Evolutionary conservation across 495 filamentous ascomycete species (phyloP).

Genomic region (Penicillium lagena): DNA sequence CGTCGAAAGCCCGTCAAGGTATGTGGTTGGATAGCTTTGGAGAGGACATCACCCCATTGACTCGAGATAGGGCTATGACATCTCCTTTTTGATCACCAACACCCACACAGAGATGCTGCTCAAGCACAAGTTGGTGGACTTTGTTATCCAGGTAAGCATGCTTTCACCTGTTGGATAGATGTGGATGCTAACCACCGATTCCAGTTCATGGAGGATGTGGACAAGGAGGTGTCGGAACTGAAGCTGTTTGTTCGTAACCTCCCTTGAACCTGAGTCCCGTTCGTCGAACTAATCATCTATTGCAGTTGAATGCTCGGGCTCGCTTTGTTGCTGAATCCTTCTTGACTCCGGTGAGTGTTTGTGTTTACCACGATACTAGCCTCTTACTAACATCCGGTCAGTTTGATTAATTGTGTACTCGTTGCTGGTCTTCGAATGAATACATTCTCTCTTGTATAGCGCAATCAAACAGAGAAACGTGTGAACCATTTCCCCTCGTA

Average conservation of each 20-base stretch:
- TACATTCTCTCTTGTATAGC: slow-evolving; percentile 3
- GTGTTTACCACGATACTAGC: not conserved
- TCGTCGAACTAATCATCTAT: slow-evolving; percentile 14
- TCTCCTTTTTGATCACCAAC: slow-evolving; percentile 97
- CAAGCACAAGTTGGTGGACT: slow-evolving; percentile 97
- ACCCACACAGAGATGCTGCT: slow-evolving; percentile 97
- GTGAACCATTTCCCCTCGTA: no score
- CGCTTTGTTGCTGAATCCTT: slow-evolving; percentile 98
- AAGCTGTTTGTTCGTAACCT: slow-evolving; percentile 86
- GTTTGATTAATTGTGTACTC: slow-evolving; percentile 33
- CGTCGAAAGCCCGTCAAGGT: slow-evolving; percentile 94
- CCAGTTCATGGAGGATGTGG: slow-evolving; percentile 83
- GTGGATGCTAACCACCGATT: no score
- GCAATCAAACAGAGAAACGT: no score
- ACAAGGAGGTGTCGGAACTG: slow-evolving; percentile 99
- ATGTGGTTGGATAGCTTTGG: not conserved
- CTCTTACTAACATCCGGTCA: slow-evolving; percentile 8
- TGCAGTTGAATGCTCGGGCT: slow-evolving; percentile 89
- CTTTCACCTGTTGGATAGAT: not conserved
- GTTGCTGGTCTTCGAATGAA: slow-evolving; percentile 12
- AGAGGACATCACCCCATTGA: not conserved
- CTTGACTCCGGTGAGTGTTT: slow-evolving; percentile 76
- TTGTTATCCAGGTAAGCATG: slow-evolving; percentile 77
- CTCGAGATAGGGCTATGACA: slow-evolving; percentile 78
- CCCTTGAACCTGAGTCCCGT: slow-evolving; percentile 3